Evolutionary conservation across 345 rosid genomes (phyloP).

Genomic region (Psidium guajava): DNA sequence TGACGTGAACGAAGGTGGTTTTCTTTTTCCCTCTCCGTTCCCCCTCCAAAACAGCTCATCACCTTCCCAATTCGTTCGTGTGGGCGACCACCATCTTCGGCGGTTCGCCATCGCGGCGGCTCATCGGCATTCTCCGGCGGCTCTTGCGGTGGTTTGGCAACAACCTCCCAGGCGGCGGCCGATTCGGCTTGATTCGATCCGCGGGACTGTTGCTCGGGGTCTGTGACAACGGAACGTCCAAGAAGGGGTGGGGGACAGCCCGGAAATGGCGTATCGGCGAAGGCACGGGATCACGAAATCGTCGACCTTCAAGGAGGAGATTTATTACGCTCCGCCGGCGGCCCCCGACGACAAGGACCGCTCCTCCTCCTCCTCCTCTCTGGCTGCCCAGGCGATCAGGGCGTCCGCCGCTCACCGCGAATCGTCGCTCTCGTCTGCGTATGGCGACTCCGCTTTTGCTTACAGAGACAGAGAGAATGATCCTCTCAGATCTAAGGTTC

Average conservation of each 20-base stretch:
- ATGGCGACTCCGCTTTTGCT: conserved; percentile 10
- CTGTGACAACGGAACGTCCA: not conserved
- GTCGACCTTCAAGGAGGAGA: conserved; percentile 78
- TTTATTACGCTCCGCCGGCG: conserved; percentile 21
- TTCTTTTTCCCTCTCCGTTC: not conserved
- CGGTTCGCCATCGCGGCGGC: not conserved
- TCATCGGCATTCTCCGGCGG: not conserved
- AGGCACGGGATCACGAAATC: conserved; percentile 72
- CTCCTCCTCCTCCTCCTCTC: conserved; percentile 19
- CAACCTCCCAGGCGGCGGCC: not conserved
- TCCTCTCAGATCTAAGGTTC: conserved; percentile 47
- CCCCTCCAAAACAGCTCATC: not conserved
- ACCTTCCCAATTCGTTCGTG: not conserved
- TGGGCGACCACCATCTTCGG: not conserved
- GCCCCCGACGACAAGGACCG: conserved; percentile 23
- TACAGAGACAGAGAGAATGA: conserved; percentile 8
- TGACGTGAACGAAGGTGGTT: not conserved
- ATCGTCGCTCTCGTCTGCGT: conserved; percentile 36
- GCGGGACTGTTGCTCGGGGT: not conserved
- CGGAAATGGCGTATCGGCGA: conserved; percentile 83
- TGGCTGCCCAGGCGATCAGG: conserved; percentile 85
- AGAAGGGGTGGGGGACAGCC: not conserved
- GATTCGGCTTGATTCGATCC: not conserved
- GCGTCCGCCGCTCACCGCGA: conserved; percentile 50
- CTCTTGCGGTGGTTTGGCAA: not conserved